Conservation (phyloP, 192 early-diverging fungal genomes). For the Coemansia furcata region DNA sequence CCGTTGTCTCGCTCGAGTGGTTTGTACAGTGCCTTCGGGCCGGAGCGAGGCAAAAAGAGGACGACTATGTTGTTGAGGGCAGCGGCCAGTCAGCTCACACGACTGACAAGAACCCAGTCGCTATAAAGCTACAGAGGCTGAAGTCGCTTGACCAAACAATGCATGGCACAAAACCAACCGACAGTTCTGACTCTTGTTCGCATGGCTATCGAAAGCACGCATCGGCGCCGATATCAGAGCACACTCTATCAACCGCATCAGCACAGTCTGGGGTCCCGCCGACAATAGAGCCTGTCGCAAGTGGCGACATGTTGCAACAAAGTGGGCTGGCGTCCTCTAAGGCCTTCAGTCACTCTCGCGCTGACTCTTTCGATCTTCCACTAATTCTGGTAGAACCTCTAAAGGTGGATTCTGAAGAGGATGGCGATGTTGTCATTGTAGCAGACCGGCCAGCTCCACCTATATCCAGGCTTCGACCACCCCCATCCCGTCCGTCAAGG, state of each 20-base stretch:
- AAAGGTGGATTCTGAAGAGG: background rate
- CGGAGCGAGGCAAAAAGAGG: conserved; percentile 31
- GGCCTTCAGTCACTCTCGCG: background rate
- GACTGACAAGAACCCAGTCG: background rate
- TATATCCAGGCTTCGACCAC: background rate
- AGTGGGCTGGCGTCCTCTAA: background rate
- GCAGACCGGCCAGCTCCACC: background rate
- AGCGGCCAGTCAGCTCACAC: background rate
- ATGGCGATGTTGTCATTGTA: conserved; percentile 1
- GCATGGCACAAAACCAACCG: background rate
- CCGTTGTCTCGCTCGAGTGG: conserved; percentile 40
- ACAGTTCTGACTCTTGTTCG: background rate
- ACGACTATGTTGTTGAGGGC: conserved; percentile 2
- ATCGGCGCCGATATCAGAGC: background rate
- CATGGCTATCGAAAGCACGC: background rate
- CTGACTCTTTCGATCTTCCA: conserved; percentile 6
- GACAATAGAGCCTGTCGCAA: background rate
- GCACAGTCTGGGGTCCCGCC: background rate
- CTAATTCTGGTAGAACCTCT: background rate
- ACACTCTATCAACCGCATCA: background rate
- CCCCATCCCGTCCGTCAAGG: background rate
- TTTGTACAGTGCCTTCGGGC: conserved; percentile 26
- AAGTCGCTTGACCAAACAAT: background rate
- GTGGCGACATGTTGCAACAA: background rate
- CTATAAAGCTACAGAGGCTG: background rate